A percentile compares a stretch with the other conserved stretches of the same genome.
Evolutionary conservation across 2,329 filamentous ascomycete species (phyloP).

Genomic region (Eutypella sp.): DNA sequence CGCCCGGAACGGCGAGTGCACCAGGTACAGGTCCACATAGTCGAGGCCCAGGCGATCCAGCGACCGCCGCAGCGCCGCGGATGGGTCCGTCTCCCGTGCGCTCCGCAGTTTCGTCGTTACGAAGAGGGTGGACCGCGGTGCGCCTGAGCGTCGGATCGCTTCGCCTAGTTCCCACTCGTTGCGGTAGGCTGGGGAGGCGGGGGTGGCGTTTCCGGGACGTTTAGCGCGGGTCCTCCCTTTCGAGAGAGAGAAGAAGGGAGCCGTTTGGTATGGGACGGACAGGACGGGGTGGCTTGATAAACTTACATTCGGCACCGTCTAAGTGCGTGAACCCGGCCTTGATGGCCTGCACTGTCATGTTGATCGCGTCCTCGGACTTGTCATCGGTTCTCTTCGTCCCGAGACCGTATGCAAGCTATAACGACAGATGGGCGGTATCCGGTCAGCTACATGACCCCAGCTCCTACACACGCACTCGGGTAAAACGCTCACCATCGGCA

Average conservation of each 20-base stretch:
- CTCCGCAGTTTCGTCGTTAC: conserved; percentile 57
- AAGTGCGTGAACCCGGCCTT: conserved; percentile 66
- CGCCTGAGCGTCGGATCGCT: conserved; percentile 61
- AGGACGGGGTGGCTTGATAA: no score
- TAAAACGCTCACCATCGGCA: conserved; percentile 55
- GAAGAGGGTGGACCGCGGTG: conserved; percentile 65
- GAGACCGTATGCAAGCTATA: conserved; percentile 65
- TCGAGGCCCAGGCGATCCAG: conserved; percentile 62
- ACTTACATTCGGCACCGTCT: conserved; percentile 65
- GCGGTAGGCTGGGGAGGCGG: conserved; percentile 55
- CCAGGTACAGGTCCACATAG: conserved; percentile 68
- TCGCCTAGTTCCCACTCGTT: conserved; percentile 67
- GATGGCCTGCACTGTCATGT: conserved; percentile 56
- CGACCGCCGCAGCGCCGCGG: conserved; percentile 51
- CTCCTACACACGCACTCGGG: neutral
- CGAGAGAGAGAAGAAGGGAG: no score
- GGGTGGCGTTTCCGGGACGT: no score
- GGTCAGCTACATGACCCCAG: neutral
- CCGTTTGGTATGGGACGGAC: no score
- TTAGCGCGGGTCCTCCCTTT: no score
- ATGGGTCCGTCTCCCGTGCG: conserved; percentile 33
- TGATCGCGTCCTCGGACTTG: conserved; percentile 50
- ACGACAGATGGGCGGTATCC: no score
- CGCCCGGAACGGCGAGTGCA: conserved; percentile 54
- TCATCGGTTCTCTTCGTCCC: conserved; percentile 63